Percentiles rank a stretch among this genome's conserved stretches.
Conservation (phyloP, 768 basidiomycete species). For the Pleurotus platypus region DNA sequence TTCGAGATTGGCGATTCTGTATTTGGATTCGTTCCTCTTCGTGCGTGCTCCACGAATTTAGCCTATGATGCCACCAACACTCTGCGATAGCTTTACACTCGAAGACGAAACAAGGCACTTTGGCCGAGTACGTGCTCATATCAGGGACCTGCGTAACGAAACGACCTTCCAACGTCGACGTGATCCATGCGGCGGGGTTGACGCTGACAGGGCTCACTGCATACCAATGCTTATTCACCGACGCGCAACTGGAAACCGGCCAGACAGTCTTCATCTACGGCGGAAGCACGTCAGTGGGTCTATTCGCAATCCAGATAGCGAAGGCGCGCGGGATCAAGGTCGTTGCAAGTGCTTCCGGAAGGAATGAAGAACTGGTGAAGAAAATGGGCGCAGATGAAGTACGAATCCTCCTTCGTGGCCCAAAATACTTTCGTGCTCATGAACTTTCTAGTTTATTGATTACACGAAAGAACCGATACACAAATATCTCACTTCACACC, state of each 20-base stretch:
- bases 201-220: slow-evolving; percentile 56
- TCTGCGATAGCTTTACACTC: slow-evolving; percentile 21
- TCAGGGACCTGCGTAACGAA: slow-evolving; percentile 33
- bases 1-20: slow-evolving; percentile 62
- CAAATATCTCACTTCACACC: slow-evolving; percentile 38
- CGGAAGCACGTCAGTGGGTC: slow-evolving; percentile 65
- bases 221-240: slow-evolving; percentile 46
- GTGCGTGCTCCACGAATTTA: slow-evolving; percentile 18
- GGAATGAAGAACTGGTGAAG: slow-evolving; percentile 57
- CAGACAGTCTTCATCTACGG: slow-evolving; percentile 69
- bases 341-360: slow-evolving; percentile 53
- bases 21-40: slow-evolving; percentile 47
- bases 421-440: not conserved
- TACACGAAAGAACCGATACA: slow-evolving; percentile 52
- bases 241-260: slow-evolving; percentile 46
- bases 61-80: not conserved
- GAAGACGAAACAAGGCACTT: slow-evolving; percentile 46
- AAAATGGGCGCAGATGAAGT: slow-evolving; percentile 66
- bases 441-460: slow-evolving; percentile 48
- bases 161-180: slow-evolving; percentile 48
- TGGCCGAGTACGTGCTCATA: slow-evolving; percentile 55
- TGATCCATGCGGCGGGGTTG: slow-evolving; percentile 59
- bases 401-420: slow-evolving; percentile 10
- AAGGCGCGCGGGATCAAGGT: slow-evolving; percentile 62
- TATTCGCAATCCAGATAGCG: slow-evolving; percentile 68